Evolutionary conservation across 495 filamentous ascomycete species (phyloP).

Genomic region (Neurospora sp.): DNA sequence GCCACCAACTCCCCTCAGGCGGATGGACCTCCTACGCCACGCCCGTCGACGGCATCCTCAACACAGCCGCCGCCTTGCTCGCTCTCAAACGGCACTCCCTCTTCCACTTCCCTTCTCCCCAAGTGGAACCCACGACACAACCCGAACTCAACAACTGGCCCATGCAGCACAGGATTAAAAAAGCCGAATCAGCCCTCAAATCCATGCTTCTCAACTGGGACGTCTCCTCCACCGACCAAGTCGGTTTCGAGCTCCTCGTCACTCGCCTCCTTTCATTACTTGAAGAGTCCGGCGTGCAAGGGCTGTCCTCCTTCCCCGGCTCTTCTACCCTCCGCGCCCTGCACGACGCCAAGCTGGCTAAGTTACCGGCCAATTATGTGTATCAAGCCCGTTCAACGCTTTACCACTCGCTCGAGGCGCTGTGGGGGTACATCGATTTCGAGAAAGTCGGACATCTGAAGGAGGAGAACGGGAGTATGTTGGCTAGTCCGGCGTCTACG

Average conservation of each 20-base stretch:
- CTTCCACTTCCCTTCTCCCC: neutral
- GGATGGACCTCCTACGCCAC: neutral
- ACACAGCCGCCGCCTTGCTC: neutral
- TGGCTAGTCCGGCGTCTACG: neutral
- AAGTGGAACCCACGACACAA: neutral
- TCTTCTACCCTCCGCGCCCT: neutral
- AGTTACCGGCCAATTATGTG: neutral
- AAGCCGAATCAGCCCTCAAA: neutral
- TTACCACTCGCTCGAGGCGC: neutral
- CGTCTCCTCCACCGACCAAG: neutral
- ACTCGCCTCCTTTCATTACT: neutral
- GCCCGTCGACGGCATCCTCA: neutral
- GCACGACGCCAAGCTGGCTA: neutral
- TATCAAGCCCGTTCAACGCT: neutral
- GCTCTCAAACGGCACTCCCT: neutral
- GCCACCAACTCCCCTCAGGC: neutral
- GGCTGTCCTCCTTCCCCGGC: neutral
- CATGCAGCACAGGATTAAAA: accelerated
- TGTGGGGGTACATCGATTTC: neutral
- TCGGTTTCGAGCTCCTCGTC: neutral
- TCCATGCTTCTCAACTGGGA: neutral
- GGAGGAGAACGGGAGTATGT: neutral
- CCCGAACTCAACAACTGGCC: neutral
- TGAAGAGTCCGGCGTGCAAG: neutral
- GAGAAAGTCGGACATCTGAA: neutral